Base-by-base conservation (phyloP, 208 protist species). In the Leishmania tarentolae region DNA sequence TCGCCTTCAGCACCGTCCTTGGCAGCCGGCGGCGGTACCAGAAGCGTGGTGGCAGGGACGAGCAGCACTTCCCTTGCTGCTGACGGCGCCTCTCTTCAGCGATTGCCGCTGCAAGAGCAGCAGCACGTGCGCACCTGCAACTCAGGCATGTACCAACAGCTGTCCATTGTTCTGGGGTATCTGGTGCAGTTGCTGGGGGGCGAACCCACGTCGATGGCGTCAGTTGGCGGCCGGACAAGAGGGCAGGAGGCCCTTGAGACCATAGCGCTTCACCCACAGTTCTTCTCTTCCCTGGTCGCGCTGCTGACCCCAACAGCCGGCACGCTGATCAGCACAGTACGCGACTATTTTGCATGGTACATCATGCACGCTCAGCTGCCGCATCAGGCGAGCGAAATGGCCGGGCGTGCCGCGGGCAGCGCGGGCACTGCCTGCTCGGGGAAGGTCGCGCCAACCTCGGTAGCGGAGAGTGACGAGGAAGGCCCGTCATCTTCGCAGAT, bases 111-210 rank as follows among this genome's bases (percentile, higher is more conserved):
- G 42, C 92, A 94, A 84, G 94, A 93, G 83, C 94, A 96, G 78
- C 94, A 96, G 79, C 92, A 95, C 83, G 88, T 95, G 24, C 91
- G 91, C 59, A 91, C 85, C 61, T 97, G 92, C 86, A 90, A 91
- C 72, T 86, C 88, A 0, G 91, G 90, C 68, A 97, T 97, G 94
- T 95, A 95, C 83, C 90, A 96, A 80, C 92, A 97, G 82, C 92
- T 96, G 61, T 85, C 91, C 24, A 76, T 87, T 40, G 91, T 94
- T 35, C 87, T 97, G 24, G 76, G 84, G 44, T 84, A 89, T 85
- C 93, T 93, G 84, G 78, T 96, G 75, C 86, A 83, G 68, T 85
- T 80, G 44, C 75, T 94, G 42, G 84, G 85, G n/a, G 75, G 83
- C 19, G 71, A 78, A 57, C 21, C 81, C 5, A 46, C 31, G 17